Evolutionary conservation across 495 filamentous ascomycete species (phyloP), one percentile per base, ranked within the genome.

Genomic region (Sporormia fimetaria): DNA sequence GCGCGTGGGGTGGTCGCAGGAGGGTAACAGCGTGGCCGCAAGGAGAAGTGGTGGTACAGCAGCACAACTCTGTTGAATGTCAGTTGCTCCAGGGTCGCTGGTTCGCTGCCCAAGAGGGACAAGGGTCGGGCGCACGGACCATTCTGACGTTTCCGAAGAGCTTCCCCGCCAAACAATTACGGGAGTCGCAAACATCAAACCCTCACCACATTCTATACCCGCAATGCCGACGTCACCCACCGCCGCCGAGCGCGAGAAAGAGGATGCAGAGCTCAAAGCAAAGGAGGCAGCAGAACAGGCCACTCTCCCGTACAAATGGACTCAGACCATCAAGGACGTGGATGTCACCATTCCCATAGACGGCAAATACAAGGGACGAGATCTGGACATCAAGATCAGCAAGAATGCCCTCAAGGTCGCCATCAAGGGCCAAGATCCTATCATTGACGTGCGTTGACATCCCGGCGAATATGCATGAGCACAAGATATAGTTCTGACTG

Each of bases 301-400:
- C 15, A 71, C 78, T 28, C 78, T 98, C 7, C 90, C 90, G 3
- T 98, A 98, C 77, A 86, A 90, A 65, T 98, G 90, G 90, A 83
- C 74, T 2, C 90, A 98, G 63, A 87, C 80, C n/a, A 95, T 98
- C 62, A 68, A 72, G 44, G 92, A 96, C 50, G 64, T 95, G 47
- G 87, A 96, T 55, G 64, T 98, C 46, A 80, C 71, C 21, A 64
- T 87, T 37, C 63, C 75, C 4, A 75, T 98, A 2, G 75, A 87
- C 1, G 76, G 68, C 15, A 90, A 81, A 49, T 63, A 94, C 49
- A 87, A 86, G 59, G 83, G 74, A n/a, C 71, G 76, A 30, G 90
- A 98, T 51, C 63, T 96, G 12, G 74, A 77, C 32, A 80, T 98
- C 16, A 76, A 81, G 35, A 72, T 96, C 58, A 86, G 79, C 52